phyloP scores from a whole-genome alignment of 768 basidiomycete species.

The Boletus rex-veris region DNA sequence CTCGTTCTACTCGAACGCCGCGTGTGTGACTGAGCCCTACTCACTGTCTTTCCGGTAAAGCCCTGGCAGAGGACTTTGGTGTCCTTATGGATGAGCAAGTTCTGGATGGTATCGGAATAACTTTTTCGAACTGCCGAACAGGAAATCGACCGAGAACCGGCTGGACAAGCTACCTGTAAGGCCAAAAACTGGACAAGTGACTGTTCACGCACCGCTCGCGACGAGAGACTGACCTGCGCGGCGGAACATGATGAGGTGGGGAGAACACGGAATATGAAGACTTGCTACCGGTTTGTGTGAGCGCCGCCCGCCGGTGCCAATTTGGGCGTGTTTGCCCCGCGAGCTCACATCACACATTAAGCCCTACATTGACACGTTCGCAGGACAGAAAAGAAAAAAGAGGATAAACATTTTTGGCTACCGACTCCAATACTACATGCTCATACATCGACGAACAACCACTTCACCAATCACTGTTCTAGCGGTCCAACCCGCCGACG shows the following conservation, averaged over 20 bases:
- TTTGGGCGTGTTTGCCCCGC: constrained; percentile 27
- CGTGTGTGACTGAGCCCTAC: constrained; percentile 15
- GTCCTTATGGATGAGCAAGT: constrained; percentile 90
- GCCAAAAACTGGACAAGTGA: not conserved
- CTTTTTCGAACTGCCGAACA: constrained; percentile 67
- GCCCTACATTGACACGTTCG: constrained; percentile 1
- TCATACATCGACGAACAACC: not conserved
- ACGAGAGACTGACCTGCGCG: constrained; percentile 57
- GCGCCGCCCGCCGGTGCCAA: constrained; percentile 19
- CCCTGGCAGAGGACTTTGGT: constrained; percentile 91
- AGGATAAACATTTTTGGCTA: constrained; percentile 16
- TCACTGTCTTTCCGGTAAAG: constrained; percentile 94
- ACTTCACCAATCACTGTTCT: constrained; percentile 21
- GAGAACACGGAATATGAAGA: constrained; percentile 4
- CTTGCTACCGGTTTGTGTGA: constrained; percentile 9
- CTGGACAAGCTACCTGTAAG: constrained; percentile 28
- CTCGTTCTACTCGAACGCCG: not conserved
- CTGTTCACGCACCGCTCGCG: constrained; percentile 42
- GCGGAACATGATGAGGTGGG: constrained; percentile 45
- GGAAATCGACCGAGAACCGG: constrained; percentile 78
- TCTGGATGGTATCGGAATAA: constrained; percentile 88
- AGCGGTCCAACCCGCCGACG: constrained; percentile 41
- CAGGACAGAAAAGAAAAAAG: not conserved
- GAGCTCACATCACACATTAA: not conserved
- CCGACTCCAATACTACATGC: constrained; percentile 7